Conservation (phyloP, 441 rosid genomes). For the Jatropha multifida region DNA sequence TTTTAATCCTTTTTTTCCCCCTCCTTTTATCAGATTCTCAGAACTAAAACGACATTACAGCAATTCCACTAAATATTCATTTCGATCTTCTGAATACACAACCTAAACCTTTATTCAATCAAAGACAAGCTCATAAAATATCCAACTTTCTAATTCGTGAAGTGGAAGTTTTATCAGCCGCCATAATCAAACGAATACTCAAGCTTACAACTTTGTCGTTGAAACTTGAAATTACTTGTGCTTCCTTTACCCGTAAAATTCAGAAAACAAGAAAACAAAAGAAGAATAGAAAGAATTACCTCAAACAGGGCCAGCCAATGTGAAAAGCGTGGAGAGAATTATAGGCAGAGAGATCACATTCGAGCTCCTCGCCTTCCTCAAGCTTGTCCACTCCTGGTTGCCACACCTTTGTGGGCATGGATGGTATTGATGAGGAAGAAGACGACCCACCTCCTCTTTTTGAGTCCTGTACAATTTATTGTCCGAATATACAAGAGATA, state of each 20-base stretch:
- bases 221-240: too few species aligned
- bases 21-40: not conserved
- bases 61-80: not conserved
- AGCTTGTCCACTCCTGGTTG: constrained; percentile 96
- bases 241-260: not conserved
- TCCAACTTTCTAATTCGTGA: not conserved
- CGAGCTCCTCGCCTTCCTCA: constrained; percentile 97
- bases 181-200: not conserved
- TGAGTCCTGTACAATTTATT: constrained; percentile 34
- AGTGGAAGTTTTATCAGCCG: not conserved
- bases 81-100: not conserved
- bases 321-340: constrained; percentile 90
- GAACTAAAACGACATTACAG: not conserved
- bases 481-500: not conserved
- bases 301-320: constrained; percentile 95
- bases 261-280: not conserved
- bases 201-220: not conserved
- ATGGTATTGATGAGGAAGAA: constrained; percentile 53
- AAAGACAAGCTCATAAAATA: not conserved
- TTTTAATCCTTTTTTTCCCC: not conserved
- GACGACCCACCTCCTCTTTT: constrained; percentile 62
- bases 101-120: not conserved
- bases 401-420: constrained; percentile 84
- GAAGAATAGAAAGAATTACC: constrained; percentile 31
- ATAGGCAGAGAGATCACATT: constrained; percentile 87